Percentiles rank a stretch among this genome's conserved stretches.
Evolutionary conservation across 306 rosid genomes (phyloP).

Genomic region (Gastrolobium villosum): DNA sequence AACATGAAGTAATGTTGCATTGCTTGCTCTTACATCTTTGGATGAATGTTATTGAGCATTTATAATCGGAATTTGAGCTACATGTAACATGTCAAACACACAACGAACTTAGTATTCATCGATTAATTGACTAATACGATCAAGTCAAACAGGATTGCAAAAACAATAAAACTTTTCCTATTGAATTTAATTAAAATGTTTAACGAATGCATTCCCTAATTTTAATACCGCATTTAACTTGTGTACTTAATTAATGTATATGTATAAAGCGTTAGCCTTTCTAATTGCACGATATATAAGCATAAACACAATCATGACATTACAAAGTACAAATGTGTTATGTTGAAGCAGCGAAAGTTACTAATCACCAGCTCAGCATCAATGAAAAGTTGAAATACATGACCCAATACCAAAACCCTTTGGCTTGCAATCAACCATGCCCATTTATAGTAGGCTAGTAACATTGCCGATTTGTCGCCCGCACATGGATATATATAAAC

Average conservation of each 20-base stretch:
- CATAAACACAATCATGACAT: constrained; percentile 2
- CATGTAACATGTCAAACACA: constrained; percentile 4
- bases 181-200: background rate
- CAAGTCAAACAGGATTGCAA: no score
- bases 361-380: background rate
- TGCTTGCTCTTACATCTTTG: background rate
- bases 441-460: background rate
- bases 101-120: background rate
- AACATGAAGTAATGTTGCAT: no score
- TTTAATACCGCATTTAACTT: background rate
- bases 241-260: background rate
- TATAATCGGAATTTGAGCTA: background rate
- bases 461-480: no score
- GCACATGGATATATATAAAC: background rate
- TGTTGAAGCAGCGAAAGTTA: constrained; percentile 4
- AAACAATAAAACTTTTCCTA: background rate
- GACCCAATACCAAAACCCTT: background rate
- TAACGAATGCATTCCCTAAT: background rate
- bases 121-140: no score
- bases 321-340: constrained; percentile 1
- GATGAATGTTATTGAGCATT: constrained; percentile 7
- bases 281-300: constrained; percentile 1
- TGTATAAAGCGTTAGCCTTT: background rate
- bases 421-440: background rate
- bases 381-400: constrained; percentile 1